These are phyloP conservation scores for Coleophoma crateriformis DNA, from an alignment of 2,329 filamentous ascomycete species.

Conservation along the genomic window DNA sequence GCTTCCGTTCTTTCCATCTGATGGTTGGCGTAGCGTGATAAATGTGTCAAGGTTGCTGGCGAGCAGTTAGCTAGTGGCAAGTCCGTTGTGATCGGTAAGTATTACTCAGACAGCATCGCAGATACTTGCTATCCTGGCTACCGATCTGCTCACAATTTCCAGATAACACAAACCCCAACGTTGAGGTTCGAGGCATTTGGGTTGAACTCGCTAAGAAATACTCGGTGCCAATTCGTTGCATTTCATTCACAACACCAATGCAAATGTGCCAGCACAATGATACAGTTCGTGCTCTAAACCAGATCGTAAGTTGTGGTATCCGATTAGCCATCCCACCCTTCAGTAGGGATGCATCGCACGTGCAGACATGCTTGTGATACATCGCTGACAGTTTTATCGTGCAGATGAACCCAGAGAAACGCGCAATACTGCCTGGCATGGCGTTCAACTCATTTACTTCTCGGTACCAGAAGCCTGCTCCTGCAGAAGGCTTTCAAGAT, in stretches of 20 bases:
- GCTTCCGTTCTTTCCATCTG: conserved; percentile 10
- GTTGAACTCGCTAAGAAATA: conserved; percentile 64
- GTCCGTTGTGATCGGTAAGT: conserved; percentile 73
- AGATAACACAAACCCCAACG: conserved; percentile 96
- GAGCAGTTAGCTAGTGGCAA: conserved; percentile 57
- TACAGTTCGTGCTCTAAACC: conserved; percentile 67
- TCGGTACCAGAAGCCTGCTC: conserved; percentile 66
- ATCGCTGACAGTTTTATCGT: neutral
- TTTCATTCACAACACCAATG: conserved; percentile 75
- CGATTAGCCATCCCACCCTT: neutral
- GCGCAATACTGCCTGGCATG: conserved; percentile 66
- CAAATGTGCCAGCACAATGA: conserved; percentile 74
- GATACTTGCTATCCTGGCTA: conserved; percentile 3
- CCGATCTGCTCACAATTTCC: conserved; percentile 4
- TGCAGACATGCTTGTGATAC: too few species aligned
- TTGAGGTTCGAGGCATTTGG: conserved; percentile 75
- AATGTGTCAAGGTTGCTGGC: conserved; percentile 66
- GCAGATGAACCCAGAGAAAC: conserved; percentile 77
- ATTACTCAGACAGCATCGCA: conserved; percentile 2
- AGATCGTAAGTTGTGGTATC: conserved; percentile 14
- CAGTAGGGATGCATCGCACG: neutral
- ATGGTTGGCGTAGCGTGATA: conserved; percentile 38
- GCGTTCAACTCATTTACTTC: conserved; percentile 75
- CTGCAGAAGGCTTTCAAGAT: conserved; percentile 79
- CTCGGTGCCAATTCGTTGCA: conserved; percentile 72